Percentiles rank a stretch among this genome's conserved stretches.
These are phyloP conservation scores for Neonectria neomacrospora DNA, from an alignment of 2,329 filamentous ascomycete genomes.

Conservation along the genomic window DNA sequence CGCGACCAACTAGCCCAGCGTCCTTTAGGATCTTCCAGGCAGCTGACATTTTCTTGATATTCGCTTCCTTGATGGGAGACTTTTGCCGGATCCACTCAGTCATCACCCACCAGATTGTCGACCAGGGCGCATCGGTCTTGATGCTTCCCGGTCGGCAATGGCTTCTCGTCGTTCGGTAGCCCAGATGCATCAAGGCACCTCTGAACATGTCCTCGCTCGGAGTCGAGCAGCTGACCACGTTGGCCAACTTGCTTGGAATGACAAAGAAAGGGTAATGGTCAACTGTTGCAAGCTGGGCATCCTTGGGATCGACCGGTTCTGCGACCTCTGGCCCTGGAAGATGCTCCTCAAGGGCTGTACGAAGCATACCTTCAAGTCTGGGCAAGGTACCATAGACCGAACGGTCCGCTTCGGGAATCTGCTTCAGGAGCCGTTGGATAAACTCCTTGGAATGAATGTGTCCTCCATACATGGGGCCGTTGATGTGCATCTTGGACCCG, in stretches of 20 bases:
- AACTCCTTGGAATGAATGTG: conserved; percentile 87
- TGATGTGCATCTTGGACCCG: conserved; percentile 84
- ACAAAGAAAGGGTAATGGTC: conserved; percentile 91
- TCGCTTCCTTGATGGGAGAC: conserved; percentile 77
- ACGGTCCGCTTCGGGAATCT: conserved; percentile 73
- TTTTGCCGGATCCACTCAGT: conserved; percentile 89
- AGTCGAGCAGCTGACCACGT: conserved; percentile 80
- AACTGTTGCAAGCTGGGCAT: conserved; percentile 67
- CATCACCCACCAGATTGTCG: conserved; percentile 91
- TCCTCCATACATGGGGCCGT: conserved; percentile 95
- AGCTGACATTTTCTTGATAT: conserved; percentile 75
- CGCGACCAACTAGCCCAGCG: conserved; percentile 50
- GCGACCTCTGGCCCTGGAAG: conserved; percentile 52
- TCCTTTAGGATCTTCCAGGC: conserved; percentile 74
- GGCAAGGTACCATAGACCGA: conserved; percentile 81
- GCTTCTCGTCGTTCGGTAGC: conserved; percentile 85
- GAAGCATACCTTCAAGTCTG: conserved; percentile 91
- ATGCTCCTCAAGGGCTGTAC: conserved; percentile 83
- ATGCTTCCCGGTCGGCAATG: conserved; percentile 91
- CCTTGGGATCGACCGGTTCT: conserved; percentile 52
- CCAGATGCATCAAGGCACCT: conserved; percentile 82
- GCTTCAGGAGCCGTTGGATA: conserved; percentile 79
- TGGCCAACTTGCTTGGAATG: conserved; percentile 77
- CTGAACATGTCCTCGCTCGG: conserved; percentile 83
- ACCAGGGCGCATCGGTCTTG: conserved; percentile 94